Percentiles rank a stretch among this genome's conserved stretches.
phyloP scores from a whole-genome alignment of 257 asterid species.

The Cinchona pubescens region DNA sequence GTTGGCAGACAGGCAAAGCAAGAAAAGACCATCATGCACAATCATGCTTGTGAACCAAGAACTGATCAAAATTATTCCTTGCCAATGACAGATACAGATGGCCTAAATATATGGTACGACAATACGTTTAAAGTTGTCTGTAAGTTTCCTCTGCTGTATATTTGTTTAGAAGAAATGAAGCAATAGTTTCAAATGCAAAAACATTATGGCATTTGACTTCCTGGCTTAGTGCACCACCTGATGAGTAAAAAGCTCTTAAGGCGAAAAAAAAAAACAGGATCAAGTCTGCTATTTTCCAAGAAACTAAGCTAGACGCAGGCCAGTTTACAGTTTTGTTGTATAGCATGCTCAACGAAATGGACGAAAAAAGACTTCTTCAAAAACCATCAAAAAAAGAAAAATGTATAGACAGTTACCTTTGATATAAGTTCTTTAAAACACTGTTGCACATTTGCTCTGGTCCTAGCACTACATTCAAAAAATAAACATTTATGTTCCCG shows the following conservation, averaged over 20 bases:
- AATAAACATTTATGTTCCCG: conserved; percentile 57
- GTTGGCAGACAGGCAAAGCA: not conserved
- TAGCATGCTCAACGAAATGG: not conserved
- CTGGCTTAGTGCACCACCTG: not conserved
- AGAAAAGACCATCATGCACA: not conserved
- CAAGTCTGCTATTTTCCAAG: not conserved
- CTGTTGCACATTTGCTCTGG: conserved; percentile 70
- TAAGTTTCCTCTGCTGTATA: not conserved
- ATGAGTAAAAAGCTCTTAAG: not conserved
- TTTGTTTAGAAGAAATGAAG: not conserved
- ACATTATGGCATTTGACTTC: not conserved
- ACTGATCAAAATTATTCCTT: not conserved
- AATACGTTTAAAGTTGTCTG: not conserved
- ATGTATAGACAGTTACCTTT: conserved; percentile 51
- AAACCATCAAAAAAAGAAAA: not conserved
- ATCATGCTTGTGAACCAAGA: not conserved
- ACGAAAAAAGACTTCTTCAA: not conserved
- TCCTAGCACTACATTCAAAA: conserved; percentile 80
- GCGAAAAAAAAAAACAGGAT: not conserved
- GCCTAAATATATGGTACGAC: too few relatives aligned
- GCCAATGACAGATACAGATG: not conserved
- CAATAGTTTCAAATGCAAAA: not conserved
- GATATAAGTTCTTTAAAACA: conserved; percentile 62
- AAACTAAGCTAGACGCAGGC: not conserved
- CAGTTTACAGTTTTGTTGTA: not conserved